Evolutionary conservation across 2,329 filamentous ascomycete genomes (phyloP).

Genomic region (Immersiporthe knoxdaviesiana): DNA sequence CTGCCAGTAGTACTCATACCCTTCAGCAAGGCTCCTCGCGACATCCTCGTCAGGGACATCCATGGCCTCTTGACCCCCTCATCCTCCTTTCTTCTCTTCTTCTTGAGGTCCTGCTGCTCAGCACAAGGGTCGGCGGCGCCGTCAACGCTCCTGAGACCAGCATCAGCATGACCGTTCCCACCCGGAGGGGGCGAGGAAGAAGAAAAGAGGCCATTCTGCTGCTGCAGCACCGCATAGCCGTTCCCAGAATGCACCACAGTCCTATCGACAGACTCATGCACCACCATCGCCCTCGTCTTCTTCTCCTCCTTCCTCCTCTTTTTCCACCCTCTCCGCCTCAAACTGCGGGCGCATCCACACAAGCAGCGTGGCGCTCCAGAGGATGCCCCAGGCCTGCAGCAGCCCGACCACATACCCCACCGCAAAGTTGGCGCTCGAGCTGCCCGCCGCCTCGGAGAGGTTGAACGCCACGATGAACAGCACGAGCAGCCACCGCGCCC

Average conservation of each 20-base stretch:
- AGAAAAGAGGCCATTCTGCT: background rate
- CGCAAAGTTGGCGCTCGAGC: slow-evolving; percentile 56
- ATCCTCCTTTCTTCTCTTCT: background rate
- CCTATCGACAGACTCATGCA: background rate
- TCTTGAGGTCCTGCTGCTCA: background rate
- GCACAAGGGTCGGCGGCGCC: background rate
- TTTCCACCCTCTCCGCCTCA: slow-evolving; percentile 56
- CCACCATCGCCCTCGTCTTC: slow-evolving; percentile 13
- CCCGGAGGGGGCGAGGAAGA: too few relatives aligned
- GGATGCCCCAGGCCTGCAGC: slow-evolving; percentile 52
- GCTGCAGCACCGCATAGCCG: background rate
- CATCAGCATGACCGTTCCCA: background rate
- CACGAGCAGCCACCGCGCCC: slow-evolving; percentile 54
- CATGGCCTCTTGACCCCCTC: background rate
- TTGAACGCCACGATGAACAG: slow-evolving; percentile 49
- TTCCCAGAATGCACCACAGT: background rate
- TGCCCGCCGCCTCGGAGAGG: slow-evolving; percentile 43
- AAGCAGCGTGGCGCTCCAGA: slow-evolving; percentile 54
- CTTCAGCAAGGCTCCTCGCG: slow-evolving; percentile 35
- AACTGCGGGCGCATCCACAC: slow-evolving; percentile 60
- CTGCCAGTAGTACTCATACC: slow-evolving; percentile 63
- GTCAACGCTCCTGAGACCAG: background rate
- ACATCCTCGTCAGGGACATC: slow-evolving; percentile 35
- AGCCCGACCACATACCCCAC: slow-evolving; percentile 56
- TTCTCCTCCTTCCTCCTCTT: slow-evolving; percentile 40